A percentile compares a stretch with the other conserved stretches of the same genome.
These are phyloP conservation scores for Saccharomyces hybrid DNA, from an alignment of 1,139 yeast genomes.

Conservation along the genomic window DNA sequence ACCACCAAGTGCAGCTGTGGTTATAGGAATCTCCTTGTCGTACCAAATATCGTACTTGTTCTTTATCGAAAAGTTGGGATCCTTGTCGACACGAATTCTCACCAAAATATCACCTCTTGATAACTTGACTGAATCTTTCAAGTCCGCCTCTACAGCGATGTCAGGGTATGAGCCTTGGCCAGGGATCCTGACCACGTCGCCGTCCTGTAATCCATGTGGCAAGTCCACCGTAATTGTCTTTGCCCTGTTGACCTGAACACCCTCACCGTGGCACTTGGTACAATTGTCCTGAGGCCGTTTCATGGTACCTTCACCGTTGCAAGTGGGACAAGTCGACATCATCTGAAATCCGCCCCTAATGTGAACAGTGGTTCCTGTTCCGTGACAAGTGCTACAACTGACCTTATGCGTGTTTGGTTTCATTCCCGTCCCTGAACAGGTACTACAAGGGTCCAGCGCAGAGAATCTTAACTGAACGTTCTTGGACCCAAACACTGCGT, in stretches of 20 bases:
- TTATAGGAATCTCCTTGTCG: conserved; percentile 69
- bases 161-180: conserved; percentile 91
- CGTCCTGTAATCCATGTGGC: conserved; percentile 86
- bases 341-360: conserved; percentile 93
- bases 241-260: conserved; percentile 55
- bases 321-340: conserved; percentile 84
- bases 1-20: conserved; percentile 97
- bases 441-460: conserved; percentile 69
- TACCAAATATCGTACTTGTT: conserved; percentile 47
- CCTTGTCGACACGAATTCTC: conserved; percentile 69
- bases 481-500: conserved; percentile 73
- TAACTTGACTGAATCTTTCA: conserved; percentile 39
- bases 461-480: conserved; percentile 60
- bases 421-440: conserved; percentile 82
- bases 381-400: conserved; percentile 85
- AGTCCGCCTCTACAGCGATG: conserved; percentile 50
- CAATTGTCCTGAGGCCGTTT: conserved; percentile 68
- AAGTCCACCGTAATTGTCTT: conserved; percentile 71
- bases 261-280: conserved; percentile 78
- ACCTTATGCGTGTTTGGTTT: conserved; percentile 67
- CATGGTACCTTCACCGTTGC: conserved; percentile 84
- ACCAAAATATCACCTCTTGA: conserved; percentile 83
- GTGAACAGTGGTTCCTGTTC: conserved; percentile 87
- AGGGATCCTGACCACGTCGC: conserved; percentile 73
- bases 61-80: conserved; percentile 58